These are phyloP conservation scores for Aureoboletus auriporus DNA, from an alignment of 768 basidiomycete genomes.

Conservation along the genomic window DNA sequence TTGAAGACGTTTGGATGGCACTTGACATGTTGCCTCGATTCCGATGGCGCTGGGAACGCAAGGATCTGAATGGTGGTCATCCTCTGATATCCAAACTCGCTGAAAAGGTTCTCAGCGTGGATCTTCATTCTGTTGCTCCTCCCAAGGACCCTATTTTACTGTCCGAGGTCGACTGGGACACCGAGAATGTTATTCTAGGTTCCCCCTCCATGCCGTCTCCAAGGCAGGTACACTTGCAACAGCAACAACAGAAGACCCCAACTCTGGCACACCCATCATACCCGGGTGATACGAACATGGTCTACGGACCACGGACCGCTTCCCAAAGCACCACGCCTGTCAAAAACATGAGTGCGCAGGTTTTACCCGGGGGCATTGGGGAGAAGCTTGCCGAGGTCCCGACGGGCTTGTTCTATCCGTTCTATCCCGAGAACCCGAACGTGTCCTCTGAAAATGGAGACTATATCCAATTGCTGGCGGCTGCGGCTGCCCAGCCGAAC, in stretches of 20 bases:
- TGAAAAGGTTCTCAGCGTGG: slow-evolving; percentile 72
- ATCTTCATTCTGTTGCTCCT: slow-evolving; percentile 53
- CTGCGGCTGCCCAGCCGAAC: slow-evolving; percentile 53
- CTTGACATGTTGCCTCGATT: slow-evolving; percentile 85
- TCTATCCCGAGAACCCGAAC: slow-evolving; percentile 56
- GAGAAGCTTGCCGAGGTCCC: slow-evolving; percentile 62
- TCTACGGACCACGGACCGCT: slow-evolving; percentile 27
- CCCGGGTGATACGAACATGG: slow-evolving; percentile 25
- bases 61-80: slow-evolving; percentile 73
- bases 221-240: slow-evolving; percentile 24
- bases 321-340: slow-evolving; percentile 29
- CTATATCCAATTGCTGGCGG: slow-evolving; percentile 54
- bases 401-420: slow-evolving; percentile 69
- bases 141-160: slow-evolving; percentile 40
- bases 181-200: slow-evolving; percentile 30
- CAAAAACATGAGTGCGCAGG: slow-evolving; percentile 18
- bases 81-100: slow-evolving; percentile 83
- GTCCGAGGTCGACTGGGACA: slow-evolving; percentile 44
- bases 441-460: slow-evolving; percentile 33
- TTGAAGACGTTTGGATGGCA: slow-evolving; percentile 84
- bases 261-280: slow-evolving; percentile 32
- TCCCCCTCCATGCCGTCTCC: slow-evolving; percentile 25
- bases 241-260: slow-evolving; percentile 36
- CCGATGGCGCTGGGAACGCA: slow-evolving; percentile 91
- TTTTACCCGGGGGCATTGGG: slow-evolving; percentile 21